Base-by-base conservation (phyloP, 2,329 filamentous ascomycete genomes). In the Sphaceloma murrayae region DNA sequence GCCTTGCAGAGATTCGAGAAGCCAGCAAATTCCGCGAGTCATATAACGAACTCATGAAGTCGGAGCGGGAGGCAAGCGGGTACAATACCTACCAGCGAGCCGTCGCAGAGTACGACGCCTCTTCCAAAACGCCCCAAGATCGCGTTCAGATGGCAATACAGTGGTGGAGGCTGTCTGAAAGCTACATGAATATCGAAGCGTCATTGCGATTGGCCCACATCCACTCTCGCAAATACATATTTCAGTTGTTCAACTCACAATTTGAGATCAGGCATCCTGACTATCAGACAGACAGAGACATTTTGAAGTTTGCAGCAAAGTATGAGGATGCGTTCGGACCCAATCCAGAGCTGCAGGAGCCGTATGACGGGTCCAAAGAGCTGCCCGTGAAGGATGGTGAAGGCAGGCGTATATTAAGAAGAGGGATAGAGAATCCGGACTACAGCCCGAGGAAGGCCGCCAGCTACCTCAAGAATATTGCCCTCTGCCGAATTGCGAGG, bases 111-210 rank as follows among this genome's bases (percentile, higher is more conserved):
- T 45, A 48, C 24, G 56, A 57, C 21, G 45, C 49, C 5, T 59
- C 54, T 34, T 58, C 57, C 5, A 27, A 30, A 6, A 54, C 50
- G 11, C 56, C 56, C 2, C 17, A 36, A 10, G 40, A 48, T 3
- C 53, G 59, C 11, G 49, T 50, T 8, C 19, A 42, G 11, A 36
- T 62, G 18, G 59, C 58, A 3, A 17, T 52, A 1, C 24, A 49
- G 10, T 62, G 59, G 59, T 49, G 60, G 5, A 22, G 48, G 3
- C 21, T 53, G 11, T 53, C 57, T 1, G 36, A 34, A 1, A 6
- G 32, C 1, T 46, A 49, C 18, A 17, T 8, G 3, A 61, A 58
- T 42, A 54, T 57, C 9, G 56, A 56, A 4, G 52, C 58, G 6
- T 52, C 44, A 46, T 52, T 62, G 3, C 40, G 51, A 10, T 16